Evolutionary conservation across 2,329 filamentous ascomycete species (phyloP), one percentile per base, ranked within the genome.

Genomic region (Penicillium concentricum): DNA sequence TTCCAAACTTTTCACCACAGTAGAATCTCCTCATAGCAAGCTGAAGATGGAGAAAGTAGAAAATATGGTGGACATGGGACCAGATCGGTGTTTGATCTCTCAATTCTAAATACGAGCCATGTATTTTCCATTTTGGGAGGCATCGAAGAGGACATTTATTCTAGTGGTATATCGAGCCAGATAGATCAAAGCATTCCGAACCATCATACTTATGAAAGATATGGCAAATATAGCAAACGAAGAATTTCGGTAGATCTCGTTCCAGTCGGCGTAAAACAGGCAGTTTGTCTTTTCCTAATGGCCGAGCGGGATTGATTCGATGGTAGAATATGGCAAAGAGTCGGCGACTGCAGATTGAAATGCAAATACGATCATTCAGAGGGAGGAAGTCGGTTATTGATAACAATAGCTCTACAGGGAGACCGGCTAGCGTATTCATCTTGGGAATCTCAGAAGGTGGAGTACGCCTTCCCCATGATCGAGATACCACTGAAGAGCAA

Each of bases 301-400:
- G 38, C 26, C 4, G 26, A 3, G 18, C 18, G 26, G 18, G 16
- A 32, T 24, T 18, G 4, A 8, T n/a, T 28, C 24, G 22, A 34
- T 12, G 24, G 34, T 30, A 10, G 34, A 18, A 32, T 7, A 44
- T 37, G 20, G 15, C 18, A 2, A 44, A 44, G 15, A 51, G 49
- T 20, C 39, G 49, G 2, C 30, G 39, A 26, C 18, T 51, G 22
- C 49, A 44, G 7, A 51, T 22, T n/a, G 39, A 51, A 7, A 44
- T 8, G 22, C 30, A 43, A 28, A 51, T 44, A 9, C 8, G 7
- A 37, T 44, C 39, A 20, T 34, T 22, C 10, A 43, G 4, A 26
- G 18, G 30, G 28, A 51, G 48, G 28, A 51, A 51, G 30, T 44
- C 49, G 30, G 49, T 20, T 13, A 35, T 51, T 34, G 39, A 51